phyloP scores from a whole-genome alignment of 441 rosid genomes.

The Adansonia grandidieri region DNA sequence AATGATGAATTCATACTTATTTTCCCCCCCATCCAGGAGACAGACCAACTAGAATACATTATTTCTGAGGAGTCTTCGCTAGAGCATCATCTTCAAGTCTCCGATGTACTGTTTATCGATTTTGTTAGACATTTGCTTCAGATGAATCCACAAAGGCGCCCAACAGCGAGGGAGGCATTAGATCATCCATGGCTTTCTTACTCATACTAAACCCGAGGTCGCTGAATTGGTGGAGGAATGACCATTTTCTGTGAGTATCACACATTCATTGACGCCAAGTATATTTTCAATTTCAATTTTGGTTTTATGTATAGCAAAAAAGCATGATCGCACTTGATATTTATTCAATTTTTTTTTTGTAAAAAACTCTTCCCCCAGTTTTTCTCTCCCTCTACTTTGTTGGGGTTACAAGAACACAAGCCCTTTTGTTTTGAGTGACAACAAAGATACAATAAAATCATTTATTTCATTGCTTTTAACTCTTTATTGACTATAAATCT shows the following conservation, averaged over 20 bases:
- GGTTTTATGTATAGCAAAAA: conserved; percentile 19
- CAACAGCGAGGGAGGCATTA: conserved; percentile 74
- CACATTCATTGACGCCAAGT: neutral
- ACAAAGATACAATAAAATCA: conserved; percentile 19
- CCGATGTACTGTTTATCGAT: conserved; percentile 59
- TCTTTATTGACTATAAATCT: neutral
- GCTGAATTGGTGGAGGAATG: no score
- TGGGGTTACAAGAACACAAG: conserved; percentile 26
- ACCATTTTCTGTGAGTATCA: neutral
- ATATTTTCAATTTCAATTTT: conserved; percentile 27
- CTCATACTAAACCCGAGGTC: conserved; percentile 32
- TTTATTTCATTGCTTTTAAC: conserved; percentile 8
- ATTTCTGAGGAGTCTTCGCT: conserved; percentile 61
- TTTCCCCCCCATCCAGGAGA: conserved; percentile 54
- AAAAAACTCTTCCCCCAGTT: no score
- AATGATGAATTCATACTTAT: neutral
- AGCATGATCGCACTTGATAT: conserved; percentile 7
- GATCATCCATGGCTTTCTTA: conserved; percentile 75
- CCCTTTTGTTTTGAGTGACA: conserved; percentile 25
- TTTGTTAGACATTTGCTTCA: conserved; percentile 70
- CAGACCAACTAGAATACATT: conserved; percentile 71
- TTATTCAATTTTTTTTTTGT: conserved; percentile 12
- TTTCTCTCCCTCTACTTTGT: neutral
- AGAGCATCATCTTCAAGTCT: conserved; percentile 56
- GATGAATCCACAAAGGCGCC: conserved; percentile 77